Base-by-base conservation (phyloP, 2,329 filamentous ascomycete genomes). In the Phyllosticta ampelicida region DNA sequence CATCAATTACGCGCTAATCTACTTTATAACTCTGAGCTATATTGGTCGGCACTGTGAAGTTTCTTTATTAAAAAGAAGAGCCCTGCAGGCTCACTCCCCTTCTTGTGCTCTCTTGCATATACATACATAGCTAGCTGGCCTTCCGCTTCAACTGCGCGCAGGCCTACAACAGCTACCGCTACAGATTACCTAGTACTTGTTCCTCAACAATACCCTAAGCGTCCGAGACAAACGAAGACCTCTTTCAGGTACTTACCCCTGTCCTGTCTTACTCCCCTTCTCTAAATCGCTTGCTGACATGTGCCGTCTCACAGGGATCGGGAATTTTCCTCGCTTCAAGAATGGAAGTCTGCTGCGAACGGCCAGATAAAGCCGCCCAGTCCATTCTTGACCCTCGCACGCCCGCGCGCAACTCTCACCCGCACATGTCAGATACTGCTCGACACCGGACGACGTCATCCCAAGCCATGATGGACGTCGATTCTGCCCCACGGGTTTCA, bases 281-380 rank as follows among this genome's bases (percentile, higher is more conserved):
- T 57, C 49, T 48, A 53, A 50, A 23, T 44, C 30, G 30, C 29
- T 51, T 51, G 55, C 54, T 60, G 50, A 54, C 61, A 60, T 59
- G 51, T 61, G 60, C 60, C 54, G 60, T 59, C 60, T 56, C 53
- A 57, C 52, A 55, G 72, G 52, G 64, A 63, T 57, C 68, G 71
- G 54, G 68, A 73, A 48, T 68, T 74, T 56, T 73, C 72, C 63
- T 73, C 73, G 59, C 74, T n/a, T 61, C 67, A 54, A 66, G 66
- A 60, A 70, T 74, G 62, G 64, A 71, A 58, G 61, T 74, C 66
- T 67, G 64, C 69, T 72, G 68, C 66, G 65, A 72, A 53, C 44
- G 58, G 51, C 61, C 64, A 54, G 50, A 60, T 52, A 58, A 61
- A 48, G n/a, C 62, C 63, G 53, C 60, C 60, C 36, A 63, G 18